phyloP scores from a whole-genome alignment of 2,329 filamentous ascomycete species.

The Claviceps citrina region DNA sequence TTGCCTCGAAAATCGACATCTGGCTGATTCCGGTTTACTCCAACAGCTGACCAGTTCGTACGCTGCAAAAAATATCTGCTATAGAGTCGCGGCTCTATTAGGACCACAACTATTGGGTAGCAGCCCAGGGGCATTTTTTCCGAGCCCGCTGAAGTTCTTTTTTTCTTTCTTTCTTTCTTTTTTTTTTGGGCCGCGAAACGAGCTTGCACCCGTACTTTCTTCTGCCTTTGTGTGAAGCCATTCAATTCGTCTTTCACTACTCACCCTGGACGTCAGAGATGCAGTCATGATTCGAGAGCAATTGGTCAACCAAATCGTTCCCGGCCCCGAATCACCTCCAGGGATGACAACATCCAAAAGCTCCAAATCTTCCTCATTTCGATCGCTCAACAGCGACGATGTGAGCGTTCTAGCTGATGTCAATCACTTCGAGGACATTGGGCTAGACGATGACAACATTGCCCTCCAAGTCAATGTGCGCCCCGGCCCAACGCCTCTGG shows the following conservation, averaged over 20 bases:
- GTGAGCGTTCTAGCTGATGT: slow-evolving; percentile 55
- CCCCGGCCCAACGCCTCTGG: slow-evolving; percentile 13
- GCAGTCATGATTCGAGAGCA: slow-evolving; percentile 22
- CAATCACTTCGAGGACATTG: slow-evolving; percentile 85
- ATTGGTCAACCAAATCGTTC: slow-evolving; percentile 13
- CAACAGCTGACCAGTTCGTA: too few species aligned
- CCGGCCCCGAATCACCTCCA: slow-evolving; percentile 22
- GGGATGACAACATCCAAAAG: slow-evolving; percentile 74
- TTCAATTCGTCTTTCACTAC: neutral
- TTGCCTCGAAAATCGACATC: neutral
- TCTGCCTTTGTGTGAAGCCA: neutral
- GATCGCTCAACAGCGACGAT: slow-evolving; percentile 63
- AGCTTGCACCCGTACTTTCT: neutral
- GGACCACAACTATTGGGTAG: too few species aligned
- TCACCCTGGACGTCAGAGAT: slow-evolving; percentile 11
- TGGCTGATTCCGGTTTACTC: neutral
- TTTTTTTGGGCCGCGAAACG: neutral
- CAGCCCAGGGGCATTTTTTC: too few species aligned
- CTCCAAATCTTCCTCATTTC: slow-evolving; percentile 79
- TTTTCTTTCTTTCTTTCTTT: too few species aligned
- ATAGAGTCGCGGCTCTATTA: too few species aligned
- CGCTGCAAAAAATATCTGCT: too few species aligned
- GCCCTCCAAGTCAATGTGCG: slow-evolving; percentile 35
- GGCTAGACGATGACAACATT: slow-evolving; percentile 49
- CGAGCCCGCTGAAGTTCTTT: too few species aligned